These are phyloP conservation scores for Phalaenopsis hybrid DNA, from an alignment of 116 monocot species.

Conservation along the genomic window DNA sequence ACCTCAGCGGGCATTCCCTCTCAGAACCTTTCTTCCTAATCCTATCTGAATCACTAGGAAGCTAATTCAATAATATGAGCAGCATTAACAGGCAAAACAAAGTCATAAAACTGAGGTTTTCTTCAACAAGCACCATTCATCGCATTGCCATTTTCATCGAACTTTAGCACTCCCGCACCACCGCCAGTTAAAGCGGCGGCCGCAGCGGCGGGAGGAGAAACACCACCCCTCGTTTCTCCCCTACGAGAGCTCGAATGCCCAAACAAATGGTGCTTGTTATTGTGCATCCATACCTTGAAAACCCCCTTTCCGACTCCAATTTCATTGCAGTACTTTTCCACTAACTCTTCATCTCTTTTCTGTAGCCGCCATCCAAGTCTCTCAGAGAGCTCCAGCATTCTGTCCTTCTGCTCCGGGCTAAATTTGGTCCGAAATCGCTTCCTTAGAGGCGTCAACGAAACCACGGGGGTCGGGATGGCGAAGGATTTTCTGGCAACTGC, in stretches of 20 bases:
- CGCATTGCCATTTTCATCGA: conserved; percentile 15
- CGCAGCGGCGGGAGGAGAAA: background rate
- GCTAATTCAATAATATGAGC: background rate
- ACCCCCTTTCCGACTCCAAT: conserved; percentile 59
- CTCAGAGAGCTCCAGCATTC: conserved; percentile 78
- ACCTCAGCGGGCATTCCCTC: background rate
- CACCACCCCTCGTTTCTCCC: background rate
- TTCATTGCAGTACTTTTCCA: conserved; percentile 55
- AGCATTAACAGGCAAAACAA: background rate
- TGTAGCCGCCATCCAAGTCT: conserved; percentile 72
- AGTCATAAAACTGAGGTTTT: background rate
- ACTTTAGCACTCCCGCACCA: background rate
- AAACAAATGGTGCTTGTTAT: conserved; percentile 77
- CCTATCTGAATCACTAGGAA: conserved; percentile 1
- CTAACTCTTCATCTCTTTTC: conserved; percentile 53
- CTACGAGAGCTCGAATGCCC: background rate
- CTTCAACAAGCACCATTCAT: conserved; percentile 18
- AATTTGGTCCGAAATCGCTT: conserved; percentile 80
- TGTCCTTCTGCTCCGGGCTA: conserved; percentile 66
- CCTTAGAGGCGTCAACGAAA: conserved; percentile 13
- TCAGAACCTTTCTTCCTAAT: background rate
- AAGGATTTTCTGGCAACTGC: background rate
- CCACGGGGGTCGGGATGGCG: background rate
- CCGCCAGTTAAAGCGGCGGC: background rate
- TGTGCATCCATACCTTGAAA: conserved; percentile 99